Conservation (phyloP, 139 green algal species). For the Chlamydomonas sp. region DNA sequence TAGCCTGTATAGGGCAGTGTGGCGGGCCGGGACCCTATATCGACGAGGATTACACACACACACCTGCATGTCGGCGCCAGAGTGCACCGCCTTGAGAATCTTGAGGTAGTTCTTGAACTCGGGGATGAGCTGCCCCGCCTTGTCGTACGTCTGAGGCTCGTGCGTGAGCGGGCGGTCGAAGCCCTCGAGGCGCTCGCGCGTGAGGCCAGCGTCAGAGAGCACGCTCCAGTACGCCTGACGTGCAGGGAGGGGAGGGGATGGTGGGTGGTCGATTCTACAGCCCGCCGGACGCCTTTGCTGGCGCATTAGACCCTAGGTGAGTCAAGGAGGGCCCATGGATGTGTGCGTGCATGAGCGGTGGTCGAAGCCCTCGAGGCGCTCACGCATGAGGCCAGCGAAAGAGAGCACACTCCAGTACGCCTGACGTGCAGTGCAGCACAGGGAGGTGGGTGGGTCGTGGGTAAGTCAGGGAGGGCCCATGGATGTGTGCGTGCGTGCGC, state of each 20-base stretch:
- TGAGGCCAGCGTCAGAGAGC: constrained; percentile 80
- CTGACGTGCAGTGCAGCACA: neutral
- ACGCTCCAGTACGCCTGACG: constrained; percentile 83
- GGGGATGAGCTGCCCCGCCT: constrained; percentile 74
- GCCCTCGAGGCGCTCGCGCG: constrained; percentile 72
- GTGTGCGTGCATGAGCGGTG: constrained; percentile 72
- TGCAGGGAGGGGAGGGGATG: neutral
- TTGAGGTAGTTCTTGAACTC: constrained; percentile 93
- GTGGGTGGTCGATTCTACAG: neutral
- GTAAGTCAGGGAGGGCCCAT: constrained; percentile 78
- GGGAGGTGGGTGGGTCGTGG: neutral
- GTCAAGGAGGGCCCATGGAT: constrained; percentile 78
- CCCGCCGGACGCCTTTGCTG: too few relatives aligned
- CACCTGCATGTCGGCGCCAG: constrained; percentile 74
- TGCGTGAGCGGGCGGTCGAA: constrained; percentile 85
- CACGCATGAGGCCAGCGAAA: constrained; percentile 71
- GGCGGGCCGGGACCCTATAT: too few relatives aligned
- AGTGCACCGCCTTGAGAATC: constrained; percentile 89
- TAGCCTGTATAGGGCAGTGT: too few relatives aligned
- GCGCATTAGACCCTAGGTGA: too few relatives aligned
- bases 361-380: constrained; percentile 90
- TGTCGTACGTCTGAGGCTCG: constrained; percentile 83
- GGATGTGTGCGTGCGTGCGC: constrained; percentile 67
- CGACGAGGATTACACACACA: too few relatives aligned
- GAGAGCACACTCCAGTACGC: constrained; percentile 86